These are phyloP conservation scores for Neofusicoccum cordaticola DNA, from an alignment of 2,329 filamentous ascomycete species.

Conservation along the genomic window DNA sequence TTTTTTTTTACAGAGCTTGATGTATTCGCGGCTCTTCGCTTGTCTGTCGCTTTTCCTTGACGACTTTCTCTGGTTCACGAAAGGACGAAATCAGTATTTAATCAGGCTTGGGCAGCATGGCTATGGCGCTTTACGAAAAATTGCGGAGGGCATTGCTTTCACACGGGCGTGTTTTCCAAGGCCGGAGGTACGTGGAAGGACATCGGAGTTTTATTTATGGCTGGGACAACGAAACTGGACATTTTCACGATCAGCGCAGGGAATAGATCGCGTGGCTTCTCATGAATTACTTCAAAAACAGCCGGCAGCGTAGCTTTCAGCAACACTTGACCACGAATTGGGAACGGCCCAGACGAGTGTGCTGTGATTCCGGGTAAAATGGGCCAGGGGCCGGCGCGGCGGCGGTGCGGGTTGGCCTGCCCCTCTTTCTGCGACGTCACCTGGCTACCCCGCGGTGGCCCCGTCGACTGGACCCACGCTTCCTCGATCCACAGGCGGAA, in stretches of 20 bases:
- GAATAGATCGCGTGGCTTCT: neutral
- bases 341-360: neutral
- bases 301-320: neutral
- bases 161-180: neutral
- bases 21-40: neutral
- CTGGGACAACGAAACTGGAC: slow-evolving; percentile 1
- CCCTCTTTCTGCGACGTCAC: slow-evolving; percentile 14
- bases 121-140: slow-evolving; percentile 10
- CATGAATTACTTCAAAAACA: neutral
- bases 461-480: slow-evolving; percentile 6
- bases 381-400: neutral
- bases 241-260: slow-evolving; percentile 13
- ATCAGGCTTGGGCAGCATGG: neutral
- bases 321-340: neutral
- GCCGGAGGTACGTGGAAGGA: slow-evolving; percentile 1
- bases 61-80: slow-evolving; percentile 2
- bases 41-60: neutral
- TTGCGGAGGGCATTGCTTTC: neutral
- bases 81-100: neutral
- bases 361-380: neutral
- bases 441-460: slow-evolving; percentile 9
- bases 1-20: neutral
- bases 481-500: slow-evolving; percentile 9
- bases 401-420: neutral
- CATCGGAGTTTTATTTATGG: neutral